Evolutionary conservation across 2,329 filamentous ascomycete genomes (phyloP).

Genomic region (Hymenoscyphus salicellus): DNA sequence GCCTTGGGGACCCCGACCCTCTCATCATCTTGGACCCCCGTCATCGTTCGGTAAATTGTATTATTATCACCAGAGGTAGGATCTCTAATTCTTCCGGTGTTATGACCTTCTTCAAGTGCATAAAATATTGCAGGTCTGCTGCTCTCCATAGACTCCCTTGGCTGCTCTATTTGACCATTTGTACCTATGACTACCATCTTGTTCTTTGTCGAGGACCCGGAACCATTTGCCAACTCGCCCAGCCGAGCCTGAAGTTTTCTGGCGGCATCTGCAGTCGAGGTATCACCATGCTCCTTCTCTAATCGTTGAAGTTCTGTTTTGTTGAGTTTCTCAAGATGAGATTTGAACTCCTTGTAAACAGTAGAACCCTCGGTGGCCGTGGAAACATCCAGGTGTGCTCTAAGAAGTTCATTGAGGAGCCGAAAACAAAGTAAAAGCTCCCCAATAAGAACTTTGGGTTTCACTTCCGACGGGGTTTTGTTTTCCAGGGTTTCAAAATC

Average conservation of each 20-base stretch:
- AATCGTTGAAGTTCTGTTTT: background rate
- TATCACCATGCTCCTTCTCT: background rate
- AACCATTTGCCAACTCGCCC: background rate
- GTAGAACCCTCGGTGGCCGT: background rate
- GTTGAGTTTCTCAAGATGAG: background rate
- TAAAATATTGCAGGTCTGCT: too few relatives aligned
- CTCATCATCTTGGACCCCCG: too few relatives aligned
- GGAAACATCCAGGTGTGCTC: background rate
- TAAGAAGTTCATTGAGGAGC: constrained; percentile 12
- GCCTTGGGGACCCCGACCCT: too few relatives aligned
- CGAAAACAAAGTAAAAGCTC: constrained; percentile 17
- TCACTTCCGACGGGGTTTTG: background rate
- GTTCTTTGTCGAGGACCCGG: background rate
- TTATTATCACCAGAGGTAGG: too few relatives aligned
- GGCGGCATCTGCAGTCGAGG: background rate
- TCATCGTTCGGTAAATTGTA: too few relatives aligned
- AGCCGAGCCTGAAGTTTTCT: constrained; percentile 1
- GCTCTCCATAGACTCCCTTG: too few relatives aligned
- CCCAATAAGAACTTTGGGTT: constrained; percentile 2
- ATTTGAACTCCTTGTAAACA: background rate
- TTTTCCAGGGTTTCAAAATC: background rate
- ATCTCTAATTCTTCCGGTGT: too few relatives aligned
- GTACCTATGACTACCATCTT: too few relatives aligned
- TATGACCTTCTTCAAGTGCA: too few relatives aligned
- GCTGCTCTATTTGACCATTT: too few relatives aligned